Evolutionary conservation across 2,329 filamentous ascomycete species (phyloP).

Genomic region (Fusarium sp.): DNA sequence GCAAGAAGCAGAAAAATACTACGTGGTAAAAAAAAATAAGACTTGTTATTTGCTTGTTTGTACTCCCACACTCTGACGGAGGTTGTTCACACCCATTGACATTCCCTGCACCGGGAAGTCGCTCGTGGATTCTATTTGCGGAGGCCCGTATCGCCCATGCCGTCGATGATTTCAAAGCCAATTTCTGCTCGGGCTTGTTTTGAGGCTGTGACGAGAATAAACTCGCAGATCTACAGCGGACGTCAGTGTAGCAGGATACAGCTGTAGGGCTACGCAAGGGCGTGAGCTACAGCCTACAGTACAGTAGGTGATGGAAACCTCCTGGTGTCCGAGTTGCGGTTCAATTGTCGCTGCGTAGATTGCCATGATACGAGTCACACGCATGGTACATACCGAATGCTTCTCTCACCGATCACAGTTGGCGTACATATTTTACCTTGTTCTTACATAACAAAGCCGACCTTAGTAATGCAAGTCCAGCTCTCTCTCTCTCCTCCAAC

Average conservation of each 20-base stretch:
- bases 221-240: neutral
- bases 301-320: neutral
- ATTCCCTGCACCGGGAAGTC: slow-evolving; percentile 34
- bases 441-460: slow-evolving; percentile 12
- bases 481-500: slow-evolving; percentile 2
- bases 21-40: neutral
- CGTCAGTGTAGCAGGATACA: neutral
- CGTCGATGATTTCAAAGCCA: slow-evolving; percentile 16
- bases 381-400: slow-evolving; percentile 22
- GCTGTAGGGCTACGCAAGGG: neutral
- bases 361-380: slow-evolving; percentile 4
- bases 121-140: slow-evolving; percentile 34
- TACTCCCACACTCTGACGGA: slow-evolving; percentile 25
- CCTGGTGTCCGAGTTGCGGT: neutral
- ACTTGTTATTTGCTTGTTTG: neutral
- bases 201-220: neutral
- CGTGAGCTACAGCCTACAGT: neutral
- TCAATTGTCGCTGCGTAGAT: neutral
- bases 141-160: neutral
- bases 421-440: neutral
- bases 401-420: slow-evolving; percentile 9
- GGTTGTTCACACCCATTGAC: slow-evolving; percentile 29
- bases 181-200: neutral
- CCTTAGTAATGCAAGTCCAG: slow-evolving; percentile 10
- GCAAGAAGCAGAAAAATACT: neutral